Percentiles rank a stretch among this genome's conserved stretches.
Conservation (phyloP, 2,329 filamentous ascomycete genomes). For the Aspergillus terreus region DNA sequence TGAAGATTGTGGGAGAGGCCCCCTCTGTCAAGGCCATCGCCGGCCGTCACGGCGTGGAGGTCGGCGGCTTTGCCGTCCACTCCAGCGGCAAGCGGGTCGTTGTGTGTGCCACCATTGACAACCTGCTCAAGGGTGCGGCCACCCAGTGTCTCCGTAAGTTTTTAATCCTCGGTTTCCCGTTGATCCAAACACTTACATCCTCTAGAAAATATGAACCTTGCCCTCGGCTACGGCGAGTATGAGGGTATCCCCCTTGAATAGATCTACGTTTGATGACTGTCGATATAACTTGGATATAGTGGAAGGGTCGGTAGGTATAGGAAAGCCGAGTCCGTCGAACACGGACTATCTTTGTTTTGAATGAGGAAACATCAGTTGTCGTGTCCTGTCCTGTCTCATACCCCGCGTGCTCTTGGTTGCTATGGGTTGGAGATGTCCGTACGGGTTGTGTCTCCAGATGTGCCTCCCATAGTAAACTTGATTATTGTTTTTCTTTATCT, state of each 20-base stretch:
- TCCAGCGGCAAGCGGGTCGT: conserved; percentile 85
- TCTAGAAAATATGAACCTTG: conserved; percentile 86
- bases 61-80: conserved; percentile 94
- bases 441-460: conserved; percentile 16
- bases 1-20: conserved; percentile 86
- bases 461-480: conserved; percentile 20
- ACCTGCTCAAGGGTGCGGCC: conserved; percentile 86
- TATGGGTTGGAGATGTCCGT: conserved; percentile 22
- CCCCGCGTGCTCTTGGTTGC: conserved; percentile 27
- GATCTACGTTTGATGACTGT: conserved; percentile 12
- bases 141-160: conserved; percentile 86
- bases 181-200: not conserved
- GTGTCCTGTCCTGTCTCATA: conserved; percentile 19
- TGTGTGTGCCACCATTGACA: conserved; percentile 91
- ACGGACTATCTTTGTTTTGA: conserved; percentile 10
- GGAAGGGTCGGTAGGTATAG: conserved; percentile 14
- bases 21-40: conserved; percentile 82
- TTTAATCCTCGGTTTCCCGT: not conserved
- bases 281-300: conserved; percentile 16
- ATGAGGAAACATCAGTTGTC: conserved; percentile 8
- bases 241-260: conserved; percentile 71
- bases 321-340: conserved; percentile 8
- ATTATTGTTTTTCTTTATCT: conserved; percentile 8
- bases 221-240: conserved; percentile 83
- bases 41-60: conserved; percentile 83